Evolutionary conservation across 768 basidiomycete genomes (phyloP).

Genomic region (Cytidiella melzeri): DNA sequence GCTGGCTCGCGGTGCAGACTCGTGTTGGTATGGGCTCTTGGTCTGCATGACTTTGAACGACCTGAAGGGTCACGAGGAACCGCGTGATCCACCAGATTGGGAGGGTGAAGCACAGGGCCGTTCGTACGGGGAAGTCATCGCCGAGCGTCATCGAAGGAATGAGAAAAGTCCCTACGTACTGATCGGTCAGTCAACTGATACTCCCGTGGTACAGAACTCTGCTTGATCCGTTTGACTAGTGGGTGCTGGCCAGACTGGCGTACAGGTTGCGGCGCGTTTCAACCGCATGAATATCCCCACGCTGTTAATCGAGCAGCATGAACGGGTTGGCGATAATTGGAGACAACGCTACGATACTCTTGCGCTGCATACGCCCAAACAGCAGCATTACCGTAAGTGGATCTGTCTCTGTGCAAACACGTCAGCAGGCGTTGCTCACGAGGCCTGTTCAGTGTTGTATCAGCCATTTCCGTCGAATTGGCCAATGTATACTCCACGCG

Average conservation of each 20-base stretch:
- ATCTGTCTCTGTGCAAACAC: background rate
- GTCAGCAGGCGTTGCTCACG: background rate
- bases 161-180: constrained; percentile 35
- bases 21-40: constrained; percentile 31
- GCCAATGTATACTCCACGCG: constrained; percentile 35
- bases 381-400: constrained; percentile 17
- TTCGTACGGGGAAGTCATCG: constrained; percentile 30
- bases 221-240: constrained; percentile 20
- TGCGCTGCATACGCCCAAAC: constrained; percentile 31
- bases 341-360: constrained; percentile 37
- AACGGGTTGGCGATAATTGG: constrained; percentile 37
- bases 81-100: constrained; percentile 26
- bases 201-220: background rate
- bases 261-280: constrained; percentile 38
- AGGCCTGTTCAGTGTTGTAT: constrained; percentile 11
- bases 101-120: constrained; percentile 32
- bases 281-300: constrained; percentile 34
- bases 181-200: constrained; percentile 26
- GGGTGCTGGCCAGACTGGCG: constrained; percentile 39
- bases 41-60: constrained; percentile 29
- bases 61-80: constrained; percentile 31
- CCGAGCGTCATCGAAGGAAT: constrained; percentile 29
- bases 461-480: constrained; percentile 31
- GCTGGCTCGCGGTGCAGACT: constrained; percentile 21
- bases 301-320: constrained; percentile 32